Percentiles rank a stretch among this genome's conserved stretches.
phyloP scores from a whole-genome alignment of 306 rosid species.

The Fragaria iinumae region DNA sequence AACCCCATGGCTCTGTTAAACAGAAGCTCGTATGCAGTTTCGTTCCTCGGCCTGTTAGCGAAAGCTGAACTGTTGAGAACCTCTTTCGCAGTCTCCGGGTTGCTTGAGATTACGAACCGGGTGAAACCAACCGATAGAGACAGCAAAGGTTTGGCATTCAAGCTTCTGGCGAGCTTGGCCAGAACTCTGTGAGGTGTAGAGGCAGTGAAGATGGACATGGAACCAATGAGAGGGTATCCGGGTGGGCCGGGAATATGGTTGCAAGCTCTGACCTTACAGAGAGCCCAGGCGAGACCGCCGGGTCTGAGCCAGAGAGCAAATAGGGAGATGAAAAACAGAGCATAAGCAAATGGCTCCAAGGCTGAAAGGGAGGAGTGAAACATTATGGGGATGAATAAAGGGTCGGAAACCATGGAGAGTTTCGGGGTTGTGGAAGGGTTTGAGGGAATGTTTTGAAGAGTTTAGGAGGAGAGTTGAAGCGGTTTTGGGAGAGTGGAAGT shows the following conservation, averaged over 20 bases:
- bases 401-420: not conserved
- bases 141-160: conserved; percentile 26
- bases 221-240: conserved; percentile 24
- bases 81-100: conserved; percentile 35
- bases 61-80: conserved; percentile 29
- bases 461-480: no score
- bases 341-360: conserved; percentile 12
- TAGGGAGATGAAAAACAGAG: not conserved
- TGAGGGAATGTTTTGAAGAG: not conserved
- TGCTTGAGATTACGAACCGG: conserved; percentile 31
- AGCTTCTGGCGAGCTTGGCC: conserved; percentile 21
- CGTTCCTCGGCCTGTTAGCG: conserved; percentile 42
- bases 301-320: conserved; percentile 27
- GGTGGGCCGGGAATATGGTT: conserved; percentile 26
- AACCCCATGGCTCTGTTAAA: conserved; percentile 49
- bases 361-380: conserved; percentile 2
- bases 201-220: conserved; percentile 8
- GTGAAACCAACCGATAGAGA: conserved; percentile 36
- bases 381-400: conserved; percentile 2
- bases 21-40: conserved; percentile 41
- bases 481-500: not conserved
- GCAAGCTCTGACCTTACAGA: conserved; percentile 19
- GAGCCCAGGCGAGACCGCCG: conserved; percentile 40
- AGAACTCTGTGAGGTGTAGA: conserved; percentile 30
- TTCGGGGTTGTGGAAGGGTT: not conserved